phyloP scores from a whole-genome alignment of 2,329 filamentous ascomycete species.

The Mariannaea sp. region DNA sequence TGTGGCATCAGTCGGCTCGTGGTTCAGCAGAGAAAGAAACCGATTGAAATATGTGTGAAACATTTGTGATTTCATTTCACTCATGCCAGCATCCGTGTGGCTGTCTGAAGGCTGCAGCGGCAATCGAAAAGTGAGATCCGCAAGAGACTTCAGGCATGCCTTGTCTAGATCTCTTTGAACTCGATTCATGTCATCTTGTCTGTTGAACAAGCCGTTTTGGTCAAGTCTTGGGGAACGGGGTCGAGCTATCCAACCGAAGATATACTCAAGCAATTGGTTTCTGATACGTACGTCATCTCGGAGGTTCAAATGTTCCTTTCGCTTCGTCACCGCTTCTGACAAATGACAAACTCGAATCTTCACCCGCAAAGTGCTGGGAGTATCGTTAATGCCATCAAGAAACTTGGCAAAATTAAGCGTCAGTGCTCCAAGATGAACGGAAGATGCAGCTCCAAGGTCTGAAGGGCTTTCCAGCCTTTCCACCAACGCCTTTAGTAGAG shows the following conservation, averaged over 20 bases:
- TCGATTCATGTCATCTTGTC: constrained; percentile 61
- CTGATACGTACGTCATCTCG: constrained; percentile 71
- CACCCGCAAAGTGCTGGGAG: constrained; percentile 60
- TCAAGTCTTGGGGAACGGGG: constrained; percentile 58
- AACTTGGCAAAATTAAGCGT: constrained; percentile 71
- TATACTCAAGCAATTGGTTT: constrained; percentile 70
- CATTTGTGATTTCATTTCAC: constrained; percentile 72
- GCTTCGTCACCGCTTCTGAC: constrained; percentile 66
- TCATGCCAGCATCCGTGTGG: constrained; percentile 68
- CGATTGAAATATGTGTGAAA: constrained; percentile 74
- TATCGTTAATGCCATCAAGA: constrained; percentile 62
- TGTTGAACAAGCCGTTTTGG: constrained; percentile 44
- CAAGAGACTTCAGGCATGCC: constrained; percentile 67
- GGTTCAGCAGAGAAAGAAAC: constrained; percentile 68
- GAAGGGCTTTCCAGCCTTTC: constrained; percentile 67
- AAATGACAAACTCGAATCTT: constrained; percentile 73
- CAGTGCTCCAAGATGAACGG: constrained; percentile 66
- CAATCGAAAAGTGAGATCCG: constrained; percentile 68
- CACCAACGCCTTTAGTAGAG: constrained; percentile 65
- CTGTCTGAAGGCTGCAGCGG: constrained; percentile 69
- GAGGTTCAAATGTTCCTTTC: constrained; percentile 70
- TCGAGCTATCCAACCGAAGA: constrained; percentile 70
- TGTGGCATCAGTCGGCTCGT: constrained; percentile 54
- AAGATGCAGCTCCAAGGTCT: constrained; percentile 65
- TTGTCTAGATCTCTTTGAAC: constrained; percentile 69